Conservation (phyloP, 2,329 filamentous ascomycete species). For the Verticillium tricorpus region DNA sequence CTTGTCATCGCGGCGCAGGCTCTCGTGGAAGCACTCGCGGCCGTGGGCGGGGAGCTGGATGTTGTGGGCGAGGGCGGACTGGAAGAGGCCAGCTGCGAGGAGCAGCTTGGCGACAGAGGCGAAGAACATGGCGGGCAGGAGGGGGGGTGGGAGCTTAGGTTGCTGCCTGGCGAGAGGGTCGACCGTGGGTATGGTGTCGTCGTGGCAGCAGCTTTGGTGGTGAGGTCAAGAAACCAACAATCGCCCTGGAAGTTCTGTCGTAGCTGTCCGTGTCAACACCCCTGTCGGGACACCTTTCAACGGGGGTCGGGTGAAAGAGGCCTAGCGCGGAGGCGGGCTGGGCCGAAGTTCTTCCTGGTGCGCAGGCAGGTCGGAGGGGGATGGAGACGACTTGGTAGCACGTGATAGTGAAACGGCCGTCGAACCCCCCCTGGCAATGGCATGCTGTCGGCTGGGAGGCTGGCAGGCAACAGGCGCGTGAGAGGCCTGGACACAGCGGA, state of each 20-base stretch:
- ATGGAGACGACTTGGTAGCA: not conserved
- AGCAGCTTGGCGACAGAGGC: slow-evolving; percentile 38
- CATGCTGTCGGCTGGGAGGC: not conserved
- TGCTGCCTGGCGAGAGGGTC: slow-evolving; percentile 1
- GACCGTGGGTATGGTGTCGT: not conserved
- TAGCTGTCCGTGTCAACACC: slow-evolving; percentile 2
- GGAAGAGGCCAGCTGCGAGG: slow-evolving; percentile 37
- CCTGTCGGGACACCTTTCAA: slow-evolving; percentile 16
- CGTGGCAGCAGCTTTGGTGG: not conserved
- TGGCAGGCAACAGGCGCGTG: not conserved
- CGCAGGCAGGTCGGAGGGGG: not conserved
- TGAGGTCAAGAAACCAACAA: not conserved
- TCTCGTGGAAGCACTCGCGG: slow-evolving; percentile 96
- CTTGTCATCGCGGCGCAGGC: slow-evolving; percentile 86
- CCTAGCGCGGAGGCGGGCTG: slow-evolving; percentile 4
- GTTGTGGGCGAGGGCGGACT: slow-evolving; percentile 78
- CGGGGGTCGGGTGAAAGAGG: slow-evolving; percentile 10
- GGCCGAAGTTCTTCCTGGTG: slow-evolving; percentile 11
- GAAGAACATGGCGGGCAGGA: slow-evolving; percentile 33
- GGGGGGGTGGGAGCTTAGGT: not conserved
- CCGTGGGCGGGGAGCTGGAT: slow-evolving; percentile 92
- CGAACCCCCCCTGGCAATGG: not conserved
- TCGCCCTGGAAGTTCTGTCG: not conserved
- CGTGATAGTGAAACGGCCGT: slow-evolving; percentile 12
- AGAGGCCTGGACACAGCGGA: not conserved